Evolutionary conservation across 805 yeast species (phyloP).

Genomic region (Nakazawaea peltata): DNA sequence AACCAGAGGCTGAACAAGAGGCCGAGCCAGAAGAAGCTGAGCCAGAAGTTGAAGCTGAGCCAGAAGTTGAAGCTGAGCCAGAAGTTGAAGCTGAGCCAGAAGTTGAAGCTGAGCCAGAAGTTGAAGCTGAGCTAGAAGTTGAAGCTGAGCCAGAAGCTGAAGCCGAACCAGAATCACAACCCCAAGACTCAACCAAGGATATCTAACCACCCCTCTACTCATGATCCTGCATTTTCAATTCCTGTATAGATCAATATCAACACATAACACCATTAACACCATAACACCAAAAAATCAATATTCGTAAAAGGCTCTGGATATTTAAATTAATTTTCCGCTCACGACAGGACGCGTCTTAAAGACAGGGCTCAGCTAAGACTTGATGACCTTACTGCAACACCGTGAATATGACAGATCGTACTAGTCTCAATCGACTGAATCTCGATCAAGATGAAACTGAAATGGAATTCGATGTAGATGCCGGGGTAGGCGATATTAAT

Average conservation of each 20-base stretch:
- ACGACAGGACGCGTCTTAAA: too few relatives aligned
- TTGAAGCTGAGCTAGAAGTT: not conserved
- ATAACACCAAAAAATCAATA: too few relatives aligned
- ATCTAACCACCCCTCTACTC: not conserved
- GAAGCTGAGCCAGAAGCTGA: constrained; percentile 3
- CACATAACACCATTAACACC: too few relatives aligned
- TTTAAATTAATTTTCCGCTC: too few relatives aligned
- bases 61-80: not conserved
- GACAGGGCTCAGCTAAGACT: too few relatives aligned
- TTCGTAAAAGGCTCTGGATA: too few relatives aligned
- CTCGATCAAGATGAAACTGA: too few relatives aligned
- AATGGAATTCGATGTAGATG: not conserved
- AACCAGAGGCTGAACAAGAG: constrained; percentile 11
- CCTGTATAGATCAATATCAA: too few relatives aligned
- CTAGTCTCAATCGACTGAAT: too few relatives aligned
- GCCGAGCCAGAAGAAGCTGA: constrained; percentile 4
- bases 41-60: not conserved
- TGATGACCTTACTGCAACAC: too few relatives aligned
- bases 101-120: constrained; percentile 5
- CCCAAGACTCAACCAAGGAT: not conserved
- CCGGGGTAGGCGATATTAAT: not conserved
- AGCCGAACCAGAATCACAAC: not conserved
- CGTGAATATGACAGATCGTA: too few relatives aligned
- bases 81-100: constrained; percentile 4
- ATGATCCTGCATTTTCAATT: too few relatives aligned